Base-by-base conservation (phyloP, 2,329 filamentous ascomycete species). In the Talaromyces sp. region DNA sequence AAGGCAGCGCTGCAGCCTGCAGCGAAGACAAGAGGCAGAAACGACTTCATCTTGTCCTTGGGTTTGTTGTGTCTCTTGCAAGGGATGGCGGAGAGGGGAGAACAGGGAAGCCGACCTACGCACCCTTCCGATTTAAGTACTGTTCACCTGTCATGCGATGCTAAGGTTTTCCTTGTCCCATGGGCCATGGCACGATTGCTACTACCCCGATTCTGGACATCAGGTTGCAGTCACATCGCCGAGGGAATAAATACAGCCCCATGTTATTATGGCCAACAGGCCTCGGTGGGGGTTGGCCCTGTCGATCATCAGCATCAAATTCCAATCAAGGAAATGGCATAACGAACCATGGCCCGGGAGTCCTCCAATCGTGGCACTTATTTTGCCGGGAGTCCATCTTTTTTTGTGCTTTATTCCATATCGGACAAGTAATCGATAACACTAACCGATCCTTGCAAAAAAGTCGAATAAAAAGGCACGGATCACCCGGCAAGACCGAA, bases 21-120 rank as follows among this genome's bases (percentile, higher is more conserved):
- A 6, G 50, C 58, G 11, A 59, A 27, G 4, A 59, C 13, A 14
- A 59, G 31, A 13, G 51, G 29, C n/a, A 59, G 14, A 21, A 56
- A 14, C 31, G 53, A 59, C 52, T 56, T 56, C 52, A 59, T 59
- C 21, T 49, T 56, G 29, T 51, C 13, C n/a, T 21, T 50, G 24
- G 8, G 8, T 26, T 50, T 50, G 43, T 17, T 46, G 4, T 13
- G 24, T 46, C 21, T 21, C 43, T 19, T 46, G 43, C 14, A 24
- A 46, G 19, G 43, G 43, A 46, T 24, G 21, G 43, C 43, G 11
- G 11, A 55, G 19, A 31, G 50, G 50, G 7, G 8, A 52, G n/a
- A 26, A 21, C 52, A 19, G 32, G 21, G 7, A 31, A 55, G 10
- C 29, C 14, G 21, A 35, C 5, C 27, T 35, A 32, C 32, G 32